Evolutionary conservation across 352 stramenopile genomes (phyloP), one percentile per base, ranked within the genome.

Genomic region (Phytophthora sojae): DNA sequence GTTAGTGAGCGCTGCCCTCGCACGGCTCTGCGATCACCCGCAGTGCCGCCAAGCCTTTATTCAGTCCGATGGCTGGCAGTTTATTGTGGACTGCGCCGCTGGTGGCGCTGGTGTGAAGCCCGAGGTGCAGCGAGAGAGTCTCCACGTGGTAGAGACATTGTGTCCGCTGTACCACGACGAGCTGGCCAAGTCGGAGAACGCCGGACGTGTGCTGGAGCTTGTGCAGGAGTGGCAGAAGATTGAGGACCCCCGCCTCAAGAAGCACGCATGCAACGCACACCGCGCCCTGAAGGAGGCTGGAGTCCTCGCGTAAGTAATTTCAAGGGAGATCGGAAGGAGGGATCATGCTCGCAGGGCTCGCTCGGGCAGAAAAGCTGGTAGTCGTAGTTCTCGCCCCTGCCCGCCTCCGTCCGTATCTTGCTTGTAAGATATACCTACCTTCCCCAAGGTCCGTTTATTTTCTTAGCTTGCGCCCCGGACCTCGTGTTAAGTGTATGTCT

Each of bases 111-210:
- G 77, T 57, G 79, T 96, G 21, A 81, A 84, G 25, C 76, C 86
- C 7, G 89, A 96, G 47, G 81, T 94, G 66, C 89, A 96, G 64
- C 86, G 89, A 56, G 87, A 92, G 62, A 95, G 89, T 79, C 85
- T 96, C 65, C 87, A 90, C 78, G 87, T 96, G 67, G 85, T 96
- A 82, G 87, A 94, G 79, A 92, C 79, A 62, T 81, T 96, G 56
- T 95, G 89, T 47, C 82, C 87, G 69, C 65, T 94, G 70, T 96
- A 95, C 67, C 83, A 91, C 47, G 83, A 94, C 52, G 87, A 96
- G 61, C 74, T 95, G 51, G 81, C 87, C 64, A 91, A 92, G 65
- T 82, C 88, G 9, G 70, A 78, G 17, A 88, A 71, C 44, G 85
- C 88, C 19, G 64, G 58, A 11, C 79, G 88, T 21, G 85, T 96